Evolutionary conservation across 129 eudicot genomes (phyloP), one percentile per base, ranked within the genome.

Genomic region (Tanacetum coccineum): DNA sequence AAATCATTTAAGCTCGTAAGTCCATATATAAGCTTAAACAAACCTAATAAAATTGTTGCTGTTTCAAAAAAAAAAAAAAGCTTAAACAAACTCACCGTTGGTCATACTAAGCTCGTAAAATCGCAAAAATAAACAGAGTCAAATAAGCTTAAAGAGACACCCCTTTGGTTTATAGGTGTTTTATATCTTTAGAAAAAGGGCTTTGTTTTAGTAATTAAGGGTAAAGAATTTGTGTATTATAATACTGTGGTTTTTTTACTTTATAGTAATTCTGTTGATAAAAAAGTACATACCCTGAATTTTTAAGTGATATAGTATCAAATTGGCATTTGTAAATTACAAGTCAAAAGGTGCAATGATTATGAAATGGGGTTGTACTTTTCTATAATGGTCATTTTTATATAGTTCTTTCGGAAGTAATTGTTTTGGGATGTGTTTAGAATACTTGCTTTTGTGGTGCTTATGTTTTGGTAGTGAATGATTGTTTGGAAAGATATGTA

Each of bases 281-380:
- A 15, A 9, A 70, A 57, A 67, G 11, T 18, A 57, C 25, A 17
- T 44, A 9, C 40, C 14, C 21, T 69, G 39, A 44, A 21, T 40
- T 70, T 70, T 14, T 45, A 46, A 59, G 62, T 48, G 47, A 18
- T 58, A 70, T 57, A 70, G 58, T 28, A 44, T 53, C 28, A 11
- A 56, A 46, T 73, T 74, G 57, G 54, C 56, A 63, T 55, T 71
- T 67, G 42, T 36, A 36, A 36, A 36, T 36, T 36, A 47, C 26
- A 45, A 56, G 66, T 64, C 66, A 74, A 74, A 64, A 56, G 64
- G 72, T 65, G 59, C 15, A 25, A 30, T 53, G 65, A 73, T 65
- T 59, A 65, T 74, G 72, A 74, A 55, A 54, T 74, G 40, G 30
- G 58, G 63, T 25, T 64, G 50, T 73, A 13, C 57, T 57, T 63